phyloP scores from a whole-genome alignment of 371 early-diverging fungal species.

The Mortierella sp. region DNA sequence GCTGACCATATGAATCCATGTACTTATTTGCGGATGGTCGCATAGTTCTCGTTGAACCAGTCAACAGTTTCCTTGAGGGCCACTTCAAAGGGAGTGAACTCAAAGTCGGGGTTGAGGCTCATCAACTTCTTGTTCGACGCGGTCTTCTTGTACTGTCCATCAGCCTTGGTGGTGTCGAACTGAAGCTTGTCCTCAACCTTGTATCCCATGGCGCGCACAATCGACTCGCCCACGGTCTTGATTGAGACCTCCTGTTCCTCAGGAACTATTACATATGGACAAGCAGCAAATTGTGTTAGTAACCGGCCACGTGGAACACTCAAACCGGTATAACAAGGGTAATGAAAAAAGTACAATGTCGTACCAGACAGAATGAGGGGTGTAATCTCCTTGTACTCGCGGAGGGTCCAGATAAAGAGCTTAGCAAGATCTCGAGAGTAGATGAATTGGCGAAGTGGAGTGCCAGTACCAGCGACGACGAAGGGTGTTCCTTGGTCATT shows the following conservation, averaged over 20 bases:
- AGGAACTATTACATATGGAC: slow-evolving; percentile 62
- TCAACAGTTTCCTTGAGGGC: slow-evolving; percentile 81
- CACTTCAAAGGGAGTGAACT: slow-evolving; percentile 84
- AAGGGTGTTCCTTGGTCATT: slow-evolving; percentile 81
- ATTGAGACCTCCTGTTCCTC: slow-evolving; percentile 87
- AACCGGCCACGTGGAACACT: too few relatives aligned
- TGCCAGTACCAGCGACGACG: slow-evolving; percentile 81
- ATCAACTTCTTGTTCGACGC: slow-evolving; percentile 84
- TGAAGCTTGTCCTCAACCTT: slow-evolving; percentile 62
- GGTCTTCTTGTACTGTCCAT: slow-evolving; percentile 91
- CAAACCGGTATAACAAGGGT: neutral
- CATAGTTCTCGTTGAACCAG: slow-evolving; percentile 83
- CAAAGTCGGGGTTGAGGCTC: slow-evolving; percentile 79
- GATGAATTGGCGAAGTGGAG: slow-evolving; percentile 89
- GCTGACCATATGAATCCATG: neutral
- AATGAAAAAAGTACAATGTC: neutral
- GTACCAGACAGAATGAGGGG: slow-evolving; percentile 88
- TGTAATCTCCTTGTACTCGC: slow-evolving; percentile 83
- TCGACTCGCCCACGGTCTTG: slow-evolving; percentile 81
- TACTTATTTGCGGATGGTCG: slow-evolving; percentile 65
- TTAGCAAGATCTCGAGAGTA: slow-evolving; percentile 87
- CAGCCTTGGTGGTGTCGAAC: slow-evolving; percentile 82
- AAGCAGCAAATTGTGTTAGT: neutral
- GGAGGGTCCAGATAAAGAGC: slow-evolving; percentile 84
- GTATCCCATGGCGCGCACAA: slow-evolving; percentile 78